Base-by-base conservation (phyloP, 805 yeast species). In the Cyberlindnera misumaiensis region DNA sequence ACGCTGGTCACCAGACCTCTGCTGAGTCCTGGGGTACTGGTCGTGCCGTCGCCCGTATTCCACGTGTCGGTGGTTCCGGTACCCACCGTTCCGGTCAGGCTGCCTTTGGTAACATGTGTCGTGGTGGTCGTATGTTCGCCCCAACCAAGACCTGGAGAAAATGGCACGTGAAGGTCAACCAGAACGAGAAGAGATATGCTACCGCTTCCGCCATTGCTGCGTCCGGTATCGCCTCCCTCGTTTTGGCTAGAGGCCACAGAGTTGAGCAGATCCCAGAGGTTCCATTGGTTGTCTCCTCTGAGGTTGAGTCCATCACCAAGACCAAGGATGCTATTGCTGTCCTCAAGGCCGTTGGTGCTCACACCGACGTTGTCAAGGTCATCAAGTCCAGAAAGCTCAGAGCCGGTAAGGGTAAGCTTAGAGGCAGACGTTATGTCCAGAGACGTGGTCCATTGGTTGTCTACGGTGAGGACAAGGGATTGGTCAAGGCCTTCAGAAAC, bases 1-100 rank as follows among this genome's bases (percentile, higher is more conserved):
- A 88, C 77, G 98, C 98, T 66, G 98, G 98, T 78, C 95, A 87
- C 83, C 97, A 93, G 79, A 89, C 97, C 74, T 90, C 97, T 52
- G 98, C 98, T 70, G 97, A 88, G 77, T 93, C 98, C 53, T 93
- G 98, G 98, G 98, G 98, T 88, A 93, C 98, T 63, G 98, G 98
- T 81, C 89, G 98, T 80, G 98, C 98, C 75, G 96, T 93, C 67
- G 97, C 98, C 77, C 90, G 98, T 82, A 90, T 93, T 72, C 98
- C 98, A 80, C 89, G 98, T 83, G 97, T 93, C 69, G 96, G 96
- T 76, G 98, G 98, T 79, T 89, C 95, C 70, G 98, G 98, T 85
- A 93, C 98, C 71, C 96, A 88, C 94, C 89, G 98, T 77, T 78
- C 97, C 56, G 98, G 98, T 73, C 98, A 93, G 77, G 98, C 88